Percentiles rank a stretch among this genome's conserved stretches.
Conservation (phyloP, 352 stramenopile species). For the Pythium rhizo-oryzae region DNA sequence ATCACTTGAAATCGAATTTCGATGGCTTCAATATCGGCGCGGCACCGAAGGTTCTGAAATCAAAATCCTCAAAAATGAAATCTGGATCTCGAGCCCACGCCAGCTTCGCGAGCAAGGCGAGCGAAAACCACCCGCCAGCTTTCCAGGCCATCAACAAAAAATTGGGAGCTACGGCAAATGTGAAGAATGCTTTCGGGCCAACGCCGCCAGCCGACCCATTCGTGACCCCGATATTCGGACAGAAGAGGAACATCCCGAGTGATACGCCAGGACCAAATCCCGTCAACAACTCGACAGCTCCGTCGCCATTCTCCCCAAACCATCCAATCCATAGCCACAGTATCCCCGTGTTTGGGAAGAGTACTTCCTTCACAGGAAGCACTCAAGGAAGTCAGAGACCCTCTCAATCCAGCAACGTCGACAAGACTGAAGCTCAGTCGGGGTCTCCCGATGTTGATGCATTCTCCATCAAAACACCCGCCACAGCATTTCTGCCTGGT, state of each 20-base stretch:
- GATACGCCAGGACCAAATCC: constrained; percentile 7
- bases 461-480: not conserved
- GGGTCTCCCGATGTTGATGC: not conserved
- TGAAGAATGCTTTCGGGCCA: constrained; percentile 3
- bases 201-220: constrained; percentile 48
- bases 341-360: constrained; percentile 15
- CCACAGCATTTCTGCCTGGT: constrained; percentile 11
- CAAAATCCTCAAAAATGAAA: not conserved
- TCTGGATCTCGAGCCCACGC: not conserved
- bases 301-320: constrained; percentile 9
- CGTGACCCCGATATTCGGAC: constrained; percentile 42
- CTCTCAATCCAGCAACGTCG: not conserved
- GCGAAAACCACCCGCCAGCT: not conserved
- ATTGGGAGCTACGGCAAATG: not conserved
- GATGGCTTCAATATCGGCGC: constrained; percentile 32
- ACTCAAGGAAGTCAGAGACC: not conserved
- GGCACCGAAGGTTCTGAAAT: not conserved
- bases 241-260: constrained; percentile 3
- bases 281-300: not conserved
- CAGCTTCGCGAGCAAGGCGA: not conserved
- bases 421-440: not conserved
- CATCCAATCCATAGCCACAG: constrained; percentile 3
- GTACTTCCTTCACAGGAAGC: constrained; percentile 2
- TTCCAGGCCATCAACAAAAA: not conserved
- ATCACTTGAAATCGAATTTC: constrained; percentile 35